Conservation (phyloP, 2,329 filamentous ascomycete species). For the Talaromyces funiculosus region DNA sequence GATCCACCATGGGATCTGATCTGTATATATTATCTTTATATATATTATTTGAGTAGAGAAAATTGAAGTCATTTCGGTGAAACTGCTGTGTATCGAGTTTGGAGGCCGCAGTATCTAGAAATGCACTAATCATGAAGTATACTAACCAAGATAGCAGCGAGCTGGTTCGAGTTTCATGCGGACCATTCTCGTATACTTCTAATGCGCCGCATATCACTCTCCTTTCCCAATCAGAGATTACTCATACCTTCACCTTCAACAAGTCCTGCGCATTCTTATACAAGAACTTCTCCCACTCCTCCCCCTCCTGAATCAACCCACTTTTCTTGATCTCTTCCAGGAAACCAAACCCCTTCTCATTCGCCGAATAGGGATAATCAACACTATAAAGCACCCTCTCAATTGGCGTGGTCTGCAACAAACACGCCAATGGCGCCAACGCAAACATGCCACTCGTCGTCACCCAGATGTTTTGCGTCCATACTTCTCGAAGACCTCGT, state of each 20-base stretch:
- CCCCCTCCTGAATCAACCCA: constrained; percentile 44
- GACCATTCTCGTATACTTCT: no score
- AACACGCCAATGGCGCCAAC: constrained; percentile 42
- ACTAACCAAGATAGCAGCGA: no score
- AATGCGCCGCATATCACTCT: no score
- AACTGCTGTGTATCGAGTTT: not conserved
- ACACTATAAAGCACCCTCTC: constrained; percentile 53
- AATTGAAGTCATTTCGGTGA: no score
- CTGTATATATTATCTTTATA: not conserved
- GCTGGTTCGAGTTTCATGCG: no score
- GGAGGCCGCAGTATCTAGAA: not conserved
- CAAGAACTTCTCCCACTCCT: constrained; percentile 47
- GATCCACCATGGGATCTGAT: not conserved
- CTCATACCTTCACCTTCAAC: constrained; percentile 22
- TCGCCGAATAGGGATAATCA: constrained; percentile 53
- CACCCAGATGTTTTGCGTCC: constrained; percentile 53
- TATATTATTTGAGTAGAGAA: not conserved
- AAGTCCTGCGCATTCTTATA: constrained; percentile 49
- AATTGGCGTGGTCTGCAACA: constrained; percentile 30
- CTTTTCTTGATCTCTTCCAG: constrained; percentile 47
- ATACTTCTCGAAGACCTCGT: constrained; percentile 44
- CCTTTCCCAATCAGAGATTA: not conserved
- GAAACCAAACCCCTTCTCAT: constrained; percentile 45
- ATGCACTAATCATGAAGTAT: not conserved
- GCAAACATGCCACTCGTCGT: constrained; percentile 53